Conservation (phyloP, 495 filamentous ascomycete genomes). For the Aspergillus asperescens region DNA sequence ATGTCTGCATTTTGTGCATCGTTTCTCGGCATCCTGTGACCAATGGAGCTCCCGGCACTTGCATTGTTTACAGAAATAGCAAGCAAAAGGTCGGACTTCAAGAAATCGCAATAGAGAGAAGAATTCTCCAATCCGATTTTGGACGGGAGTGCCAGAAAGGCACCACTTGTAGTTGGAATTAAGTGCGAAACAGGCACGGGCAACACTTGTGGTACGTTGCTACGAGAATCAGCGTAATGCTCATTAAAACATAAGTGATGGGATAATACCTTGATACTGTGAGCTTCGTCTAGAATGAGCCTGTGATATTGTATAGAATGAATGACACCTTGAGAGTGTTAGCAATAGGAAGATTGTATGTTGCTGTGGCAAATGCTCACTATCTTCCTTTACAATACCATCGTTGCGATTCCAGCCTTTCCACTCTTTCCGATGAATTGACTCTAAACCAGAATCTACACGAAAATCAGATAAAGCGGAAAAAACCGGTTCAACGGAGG, state of each 20-base stretch:
- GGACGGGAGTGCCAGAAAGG: conserved; percentile 87
- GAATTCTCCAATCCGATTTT: conserved; percentile 96
- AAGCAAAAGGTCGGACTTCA: conserved; percentile 78
- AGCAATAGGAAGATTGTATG: background rate
- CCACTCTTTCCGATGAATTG: conserved; percentile 83
- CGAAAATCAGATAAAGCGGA: conserved; percentile 16
- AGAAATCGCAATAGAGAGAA: conserved; percentile 92
- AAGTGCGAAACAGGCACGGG: conserved; percentile 89
- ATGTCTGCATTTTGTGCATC: conserved; percentile 61
- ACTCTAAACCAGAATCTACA: conserved; percentile 77
- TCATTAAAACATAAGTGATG: background rate
- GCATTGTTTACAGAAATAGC: conserved; percentile 87
- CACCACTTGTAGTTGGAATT: conserved; percentile 89
- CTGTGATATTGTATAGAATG: conserved; percentile 86
- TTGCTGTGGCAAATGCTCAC: conserved; percentile 29
- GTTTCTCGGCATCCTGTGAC: conserved; percentile 61
- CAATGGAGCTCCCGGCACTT: conserved; percentile 77
- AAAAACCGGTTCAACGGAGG: background rate
- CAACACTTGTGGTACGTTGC: conserved; percentile 77
- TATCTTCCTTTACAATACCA: conserved; percentile 72
- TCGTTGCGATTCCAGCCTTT: conserved; percentile 83
- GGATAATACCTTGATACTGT: conserved; percentile 73
- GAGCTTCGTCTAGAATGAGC: conserved; percentile 90
- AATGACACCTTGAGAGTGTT: conserved; percentile 47
- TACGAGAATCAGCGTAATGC: conserved; percentile 26